These are phyloP conservation scores for Ziziphus jujuba DNA, from an alignment of 306 rosid genomes.

Conservation along the genomic window DNA sequence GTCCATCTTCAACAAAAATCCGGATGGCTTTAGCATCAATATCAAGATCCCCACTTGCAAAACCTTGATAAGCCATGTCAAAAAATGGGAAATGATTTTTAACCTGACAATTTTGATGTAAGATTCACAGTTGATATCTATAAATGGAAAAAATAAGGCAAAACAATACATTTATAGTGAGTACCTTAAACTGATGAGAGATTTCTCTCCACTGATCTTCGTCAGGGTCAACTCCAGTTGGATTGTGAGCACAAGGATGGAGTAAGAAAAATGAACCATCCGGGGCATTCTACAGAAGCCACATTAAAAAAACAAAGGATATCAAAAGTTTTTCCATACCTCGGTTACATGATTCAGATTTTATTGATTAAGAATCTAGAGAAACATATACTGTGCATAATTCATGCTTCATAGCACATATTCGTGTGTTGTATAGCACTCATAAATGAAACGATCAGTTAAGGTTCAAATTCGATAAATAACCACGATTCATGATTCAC, in stretches of 20 bases:
- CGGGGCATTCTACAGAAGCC: constrained; percentile 34
- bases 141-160: neutral
- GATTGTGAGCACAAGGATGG: constrained; percentile 50
- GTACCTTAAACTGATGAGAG: constrained; percentile 32
- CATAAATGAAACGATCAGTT: neutral
- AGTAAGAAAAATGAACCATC: constrained; percentile 32
- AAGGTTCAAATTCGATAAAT: neutral
- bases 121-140: neutral
- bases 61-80: constrained; percentile 48
- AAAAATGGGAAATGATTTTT: constrained; percentile 44
- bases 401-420: neutral
- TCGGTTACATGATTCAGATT: neutral
- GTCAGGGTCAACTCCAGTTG: constrained; percentile 44
- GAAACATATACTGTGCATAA: neutral
- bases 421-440: too few relatives aligned
- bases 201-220: constrained; percentile 44
- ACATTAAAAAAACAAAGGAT: neutral
- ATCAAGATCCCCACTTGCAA: constrained; percentile 45
- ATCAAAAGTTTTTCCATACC: neutral
- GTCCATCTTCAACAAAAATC: constrained; percentile 38
- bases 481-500: neutral
- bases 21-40: constrained; percentile 35
- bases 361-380: too few relatives aligned
- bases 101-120: constrained; percentile 21
- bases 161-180: neutral